Percentiles rank a stretch among this genome's conserved stretches.
phyloP scores from a whole-genome alignment of 345 rosid species.

The Nasturtium officinale region DNA sequence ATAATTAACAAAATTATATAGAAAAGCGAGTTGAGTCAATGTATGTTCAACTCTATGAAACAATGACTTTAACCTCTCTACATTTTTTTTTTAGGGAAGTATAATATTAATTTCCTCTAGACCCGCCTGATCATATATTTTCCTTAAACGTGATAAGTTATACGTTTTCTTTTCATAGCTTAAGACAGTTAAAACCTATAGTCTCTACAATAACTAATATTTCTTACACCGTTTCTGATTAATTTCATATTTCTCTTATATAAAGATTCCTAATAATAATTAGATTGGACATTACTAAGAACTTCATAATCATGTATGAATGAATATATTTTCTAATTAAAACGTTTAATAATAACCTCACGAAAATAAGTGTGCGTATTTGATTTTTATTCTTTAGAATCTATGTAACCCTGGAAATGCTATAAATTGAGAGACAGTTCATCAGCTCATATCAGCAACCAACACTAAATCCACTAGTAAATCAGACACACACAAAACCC shows the following conservation, averaged over 20 bases:
- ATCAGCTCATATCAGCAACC: constrained; percentile 24
- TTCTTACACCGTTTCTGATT: not conserved
- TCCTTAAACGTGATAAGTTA: not conserved
- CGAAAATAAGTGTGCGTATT: constrained; percentile 16
- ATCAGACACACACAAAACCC: constrained; percentile 37
- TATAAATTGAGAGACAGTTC: constrained; percentile 29
- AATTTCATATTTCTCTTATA: not conserved
- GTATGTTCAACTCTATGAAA: not conserved
- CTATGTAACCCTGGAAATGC: constrained; percentile 20
- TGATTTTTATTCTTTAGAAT: constrained; percentile 30
- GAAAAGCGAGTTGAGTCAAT: constrained; percentile 1
- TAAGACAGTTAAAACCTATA: not conserved
- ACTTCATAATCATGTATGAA: constrained; percentile 10
- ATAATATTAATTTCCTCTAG: not conserved
- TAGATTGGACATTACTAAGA: constrained; percentile 16
- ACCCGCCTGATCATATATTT: not conserved
- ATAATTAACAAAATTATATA: not conserved
- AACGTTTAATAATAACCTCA: constrained; percentile 30
- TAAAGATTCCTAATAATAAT: not conserved
- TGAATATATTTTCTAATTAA: not conserved
- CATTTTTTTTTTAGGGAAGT: not conserved
- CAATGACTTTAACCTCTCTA: not conserved
- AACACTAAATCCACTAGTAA: not conserved
- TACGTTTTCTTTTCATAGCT: constrained; percentile 7
- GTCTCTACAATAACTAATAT: not conserved